These are phyloP conservation scores for Paraphaeosphaeria sporulosa DNA, from an alignment of 2,329 filamentous ascomycete genomes.

Conservation along the genomic window DNA sequence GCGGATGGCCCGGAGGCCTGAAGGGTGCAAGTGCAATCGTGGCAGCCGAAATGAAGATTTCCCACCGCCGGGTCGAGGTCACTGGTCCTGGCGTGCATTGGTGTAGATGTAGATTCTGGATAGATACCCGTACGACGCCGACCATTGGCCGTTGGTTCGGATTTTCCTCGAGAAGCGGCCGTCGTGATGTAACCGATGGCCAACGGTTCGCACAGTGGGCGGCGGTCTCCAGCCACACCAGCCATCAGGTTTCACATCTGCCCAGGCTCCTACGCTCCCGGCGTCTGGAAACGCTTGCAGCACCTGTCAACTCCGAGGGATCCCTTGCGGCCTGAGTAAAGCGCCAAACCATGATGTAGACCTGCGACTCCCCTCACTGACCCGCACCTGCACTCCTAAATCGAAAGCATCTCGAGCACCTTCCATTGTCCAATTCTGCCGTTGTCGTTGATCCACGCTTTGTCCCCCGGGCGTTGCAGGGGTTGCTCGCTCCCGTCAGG, in stretches of 20 bases:
- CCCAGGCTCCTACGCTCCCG: constrained; percentile 29
- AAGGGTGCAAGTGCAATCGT: constrained; percentile 2
- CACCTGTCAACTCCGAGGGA: constrained; percentile 14
- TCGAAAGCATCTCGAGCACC: constrained; percentile 1
- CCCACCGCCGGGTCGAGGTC: neutral
- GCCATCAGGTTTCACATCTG: constrained; percentile 33
- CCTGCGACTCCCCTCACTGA: constrained; percentile 1
- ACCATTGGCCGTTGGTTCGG: constrained; percentile 15
- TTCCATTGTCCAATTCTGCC: constrained; percentile 7
- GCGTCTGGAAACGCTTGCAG: constrained; percentile 29
- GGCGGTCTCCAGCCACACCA: constrained; percentile 36
- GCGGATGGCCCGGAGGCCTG: constrained; percentile 17
- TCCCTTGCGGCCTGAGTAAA: constrained; percentile 14
- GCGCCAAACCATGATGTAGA: constrained; percentile 5
- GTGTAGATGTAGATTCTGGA: neutral
- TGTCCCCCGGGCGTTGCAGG: constrained; percentile 15
- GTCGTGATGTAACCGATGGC: constrained; percentile 38
- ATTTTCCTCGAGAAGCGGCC: neutral
- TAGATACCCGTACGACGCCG: neutral
- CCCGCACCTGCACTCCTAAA: constrained; percentile 2
- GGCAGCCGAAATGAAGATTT: constrained; percentile 2
- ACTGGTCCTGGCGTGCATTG: neutral
- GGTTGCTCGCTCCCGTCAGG: constrained; percentile 34
- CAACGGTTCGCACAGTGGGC: constrained; percentile 18
- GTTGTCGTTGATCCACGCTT: constrained; percentile 17